phyloP scores from a whole-genome alignment of 371 early-diverging fungal genomes.

The Mucor irregularis region DNA sequence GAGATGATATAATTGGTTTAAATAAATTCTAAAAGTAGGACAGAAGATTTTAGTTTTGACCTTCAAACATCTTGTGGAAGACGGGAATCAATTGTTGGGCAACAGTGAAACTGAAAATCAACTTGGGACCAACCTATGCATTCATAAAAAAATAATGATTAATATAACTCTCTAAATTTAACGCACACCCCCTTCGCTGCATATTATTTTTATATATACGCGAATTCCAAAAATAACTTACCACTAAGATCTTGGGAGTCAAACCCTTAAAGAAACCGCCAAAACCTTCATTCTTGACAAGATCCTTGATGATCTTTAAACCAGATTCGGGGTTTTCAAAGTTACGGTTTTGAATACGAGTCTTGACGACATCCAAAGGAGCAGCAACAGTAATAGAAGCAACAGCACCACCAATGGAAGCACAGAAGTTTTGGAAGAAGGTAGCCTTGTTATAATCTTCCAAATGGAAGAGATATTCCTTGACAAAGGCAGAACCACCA shows the following conservation, averaged over 20 bases:
- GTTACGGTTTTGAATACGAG: constrained; percentile 95
- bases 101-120: constrained; percentile 96
- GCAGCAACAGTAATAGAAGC: constrained; percentile 95
- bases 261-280: constrained; percentile 97
- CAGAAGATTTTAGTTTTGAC: constrained; percentile 16
- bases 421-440: constrained; percentile 95
- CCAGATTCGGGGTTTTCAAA: constrained; percentile 90
- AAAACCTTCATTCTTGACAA: constrained; percentile 91
- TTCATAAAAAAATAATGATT: constrained; percentile 11
- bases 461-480: constrained; percentile 88
- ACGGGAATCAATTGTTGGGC: constrained; percentile 93
- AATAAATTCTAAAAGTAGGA: neutral
- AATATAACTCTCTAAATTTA: neutral
- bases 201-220: no score
- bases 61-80: constrained; percentile 55
- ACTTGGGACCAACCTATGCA: constrained; percentile 89
- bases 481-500: constrained; percentile 94
- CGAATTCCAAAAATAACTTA: constrained; percentile 25
- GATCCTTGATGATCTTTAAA: constrained; percentile 78
- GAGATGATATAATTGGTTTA: constrained; percentile 6
- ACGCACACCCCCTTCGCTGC: neutral
- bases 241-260: constrained; percentile 92
- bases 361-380: constrained; percentile 97
- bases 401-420: constrained; percentile 95
- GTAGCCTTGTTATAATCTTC: constrained; percentile 93